phyloP scores from a whole-genome alignment of 1,284 basidiomycete species.

The Pyrrhoderma lamaoense region DNA sequence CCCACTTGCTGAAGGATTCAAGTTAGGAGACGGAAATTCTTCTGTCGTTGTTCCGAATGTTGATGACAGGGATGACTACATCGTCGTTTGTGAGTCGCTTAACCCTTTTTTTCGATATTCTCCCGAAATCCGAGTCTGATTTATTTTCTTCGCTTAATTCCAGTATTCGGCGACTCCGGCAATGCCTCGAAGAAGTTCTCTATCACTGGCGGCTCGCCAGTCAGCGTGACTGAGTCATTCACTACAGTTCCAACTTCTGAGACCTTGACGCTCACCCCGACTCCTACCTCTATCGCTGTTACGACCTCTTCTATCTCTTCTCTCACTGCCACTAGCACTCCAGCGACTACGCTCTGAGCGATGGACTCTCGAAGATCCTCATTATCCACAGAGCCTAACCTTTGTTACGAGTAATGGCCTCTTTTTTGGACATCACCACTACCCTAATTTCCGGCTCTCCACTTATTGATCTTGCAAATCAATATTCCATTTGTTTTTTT shows the following conservation, averaged over 20 bases:
- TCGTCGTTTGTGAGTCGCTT: constrained; percentile 37
- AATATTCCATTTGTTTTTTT: too few species aligned
- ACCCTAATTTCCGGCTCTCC: too few species aligned
- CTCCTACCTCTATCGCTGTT: background rate
- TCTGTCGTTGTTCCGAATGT: constrained; percentile 53
- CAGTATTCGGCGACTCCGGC: constrained; percentile 33
- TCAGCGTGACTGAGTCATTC: background rate
- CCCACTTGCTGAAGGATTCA: constrained; percentile 52
- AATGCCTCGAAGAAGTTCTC: constrained; percentile 29
- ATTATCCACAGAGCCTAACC: too few species aligned
- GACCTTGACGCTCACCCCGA: background rate
- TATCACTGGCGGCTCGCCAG: constrained; percentile 17
- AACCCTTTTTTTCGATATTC: background rate
- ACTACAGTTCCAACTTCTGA: background rate
- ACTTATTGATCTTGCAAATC: too few species aligned
- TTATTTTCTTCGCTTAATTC: background rate
- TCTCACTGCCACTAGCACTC: background rate
- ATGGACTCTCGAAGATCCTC: too few species aligned
- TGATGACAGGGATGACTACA: constrained; percentile 33
- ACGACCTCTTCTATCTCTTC: background rate
- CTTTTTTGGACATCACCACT: too few species aligned
- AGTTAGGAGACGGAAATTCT: constrained; percentile 41
- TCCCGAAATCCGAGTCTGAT: background rate
- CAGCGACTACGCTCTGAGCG: background rate
- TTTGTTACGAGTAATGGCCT: too few species aligned